A percentile compares a stretch with the other conserved stretches of the same genome.
Conservation (phyloP, 1,139 yeast species). For the Zygoascus hellenicus region DNA sequence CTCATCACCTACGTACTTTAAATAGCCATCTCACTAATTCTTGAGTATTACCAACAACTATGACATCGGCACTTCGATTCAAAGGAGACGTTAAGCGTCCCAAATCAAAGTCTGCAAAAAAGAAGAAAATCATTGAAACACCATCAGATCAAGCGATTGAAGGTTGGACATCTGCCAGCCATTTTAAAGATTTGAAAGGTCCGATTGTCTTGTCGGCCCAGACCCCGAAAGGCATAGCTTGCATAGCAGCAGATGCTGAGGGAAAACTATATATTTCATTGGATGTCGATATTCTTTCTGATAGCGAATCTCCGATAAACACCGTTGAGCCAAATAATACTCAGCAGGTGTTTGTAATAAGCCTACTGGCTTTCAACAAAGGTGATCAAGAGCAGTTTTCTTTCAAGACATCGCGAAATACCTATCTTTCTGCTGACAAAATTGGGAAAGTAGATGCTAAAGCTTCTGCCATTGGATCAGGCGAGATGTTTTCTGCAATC, state of each 20-base stretch:
- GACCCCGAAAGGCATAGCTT: constrained; percentile 17
- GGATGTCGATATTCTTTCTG: constrained; percentile 21
- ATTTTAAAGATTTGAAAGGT: constrained; percentile 34
- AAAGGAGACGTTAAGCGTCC: constrained; percentile 38
- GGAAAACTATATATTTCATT: constrained; percentile 23
- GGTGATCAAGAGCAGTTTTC: constrained; percentile 24
- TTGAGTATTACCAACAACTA: constrained; percentile 13
- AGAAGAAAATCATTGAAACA: constrained; percentile 14
- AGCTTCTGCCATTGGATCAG: constrained; percentile 37
- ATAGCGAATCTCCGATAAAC: constrained; percentile 20
- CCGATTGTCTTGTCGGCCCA: constrained; percentile 31
- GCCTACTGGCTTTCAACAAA: constrained; percentile 25
- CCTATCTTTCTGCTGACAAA: constrained; percentile 30
- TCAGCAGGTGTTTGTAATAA: constrained; percentile 38
- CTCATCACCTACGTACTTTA: too few species aligned
- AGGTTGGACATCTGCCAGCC: constrained; percentile 38
- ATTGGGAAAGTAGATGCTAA: constrained; percentile 28
- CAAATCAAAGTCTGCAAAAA: constrained; percentile 17
- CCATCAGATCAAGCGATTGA: constrained; percentile 10
- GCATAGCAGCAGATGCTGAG: constrained; percentile 24
- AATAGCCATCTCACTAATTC: not conserved
- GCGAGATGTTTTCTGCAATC: constrained; percentile 32
- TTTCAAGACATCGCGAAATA: constrained; percentile 32
- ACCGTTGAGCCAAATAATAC: constrained; percentile 35
- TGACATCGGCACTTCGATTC: constrained; percentile 42